Percentiles rank a stretch among this genome's conserved stretches.
Conservation (phyloP, 306 rosid genomes). For the Datisca glomerata region DNA sequence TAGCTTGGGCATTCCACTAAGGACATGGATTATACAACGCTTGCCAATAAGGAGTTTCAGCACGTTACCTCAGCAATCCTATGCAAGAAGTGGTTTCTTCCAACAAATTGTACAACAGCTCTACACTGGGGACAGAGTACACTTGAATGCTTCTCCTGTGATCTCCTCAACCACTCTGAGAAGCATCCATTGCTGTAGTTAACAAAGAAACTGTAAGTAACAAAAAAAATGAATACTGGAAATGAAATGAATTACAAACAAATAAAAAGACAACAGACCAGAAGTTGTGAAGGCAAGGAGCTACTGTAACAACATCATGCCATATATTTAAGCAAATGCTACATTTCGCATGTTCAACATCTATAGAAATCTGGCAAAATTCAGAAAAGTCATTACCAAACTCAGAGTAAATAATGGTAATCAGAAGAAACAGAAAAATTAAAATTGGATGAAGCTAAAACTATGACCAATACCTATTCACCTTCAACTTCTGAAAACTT, state of each 20-base stretch:
- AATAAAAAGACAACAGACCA: constrained; percentile 37
- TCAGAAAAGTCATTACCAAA: constrained; percentile 2
- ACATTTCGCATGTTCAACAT: constrained; percentile 80
- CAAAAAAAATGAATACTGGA: constrained; percentile 3
- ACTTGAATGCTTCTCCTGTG: constrained; percentile 46
- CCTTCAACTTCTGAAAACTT: constrained; percentile 40
- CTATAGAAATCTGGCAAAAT: constrained; percentile 48
- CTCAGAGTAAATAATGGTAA: too few species aligned
- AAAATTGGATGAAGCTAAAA: constrained; percentile 2
- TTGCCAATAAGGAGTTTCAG: too few species aligned
- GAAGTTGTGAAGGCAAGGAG: constrained; percentile 93
- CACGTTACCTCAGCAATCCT: constrained; percentile 55
- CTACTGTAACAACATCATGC: constrained; percentile 85
- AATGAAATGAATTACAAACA: constrained; percentile 10
- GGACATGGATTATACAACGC: too few species aligned
- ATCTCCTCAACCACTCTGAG: constrained; percentile 85
- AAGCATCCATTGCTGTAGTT: constrained; percentile 85
- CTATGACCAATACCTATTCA: constrained; percentile 8
- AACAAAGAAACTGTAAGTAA: constrained; percentile 13
- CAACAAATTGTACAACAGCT: constrained; percentile 75
- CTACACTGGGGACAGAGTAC: constrained; percentile 95
- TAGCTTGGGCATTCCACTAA: too few species aligned
- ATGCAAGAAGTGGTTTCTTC: constrained; percentile 78
- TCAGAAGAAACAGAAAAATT: background rate
- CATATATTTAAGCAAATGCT: constrained; percentile 85